Percentiles rank a stretch among this genome's conserved stretches.
phyloP scores from a whole-genome alignment of 1,284 basidiomycete species.

The Ceratobasidium sp. region DNA sequence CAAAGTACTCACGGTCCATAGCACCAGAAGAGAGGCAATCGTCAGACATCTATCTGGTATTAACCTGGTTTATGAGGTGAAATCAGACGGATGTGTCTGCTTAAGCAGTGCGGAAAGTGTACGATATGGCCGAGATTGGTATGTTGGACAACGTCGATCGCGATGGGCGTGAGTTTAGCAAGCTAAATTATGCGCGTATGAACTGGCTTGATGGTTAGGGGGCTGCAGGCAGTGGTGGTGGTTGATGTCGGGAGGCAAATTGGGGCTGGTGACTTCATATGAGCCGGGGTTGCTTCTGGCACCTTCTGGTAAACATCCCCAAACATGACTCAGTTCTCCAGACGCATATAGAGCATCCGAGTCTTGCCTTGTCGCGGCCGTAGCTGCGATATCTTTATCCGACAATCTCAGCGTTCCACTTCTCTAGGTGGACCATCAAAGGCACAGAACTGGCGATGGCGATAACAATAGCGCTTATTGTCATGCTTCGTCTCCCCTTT shows the following conservation, averaged over 20 bases:
- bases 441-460: neutral
- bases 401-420: no score
- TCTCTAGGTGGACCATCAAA: neutral
- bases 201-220: neutral
- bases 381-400: no score
- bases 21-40: neutral
- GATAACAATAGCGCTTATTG: slow-evolving; percentile 6
- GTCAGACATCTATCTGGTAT: neutral
- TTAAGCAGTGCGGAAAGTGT: slow-evolving; percentile 8
- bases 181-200: no score
- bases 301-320: slow-evolving; percentile 3
- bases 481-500: no score
- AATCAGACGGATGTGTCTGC: neutral
- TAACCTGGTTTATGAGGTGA: neutral
- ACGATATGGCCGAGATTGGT: neutral
- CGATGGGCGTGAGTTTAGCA: neutral
- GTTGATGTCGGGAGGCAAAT: neutral
- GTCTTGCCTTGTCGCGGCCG: neutral
- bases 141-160: neutral
- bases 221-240: slow-evolving; percentile 3
- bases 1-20: slow-evolving; percentile 24
- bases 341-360: neutral
- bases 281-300: neutral
- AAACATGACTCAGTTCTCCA: neutral
- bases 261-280: neutral